phyloP scores from a whole-genome alignment of 2,329 filamentous ascomycete species.

The Bipolaris gigantea region DNA sequence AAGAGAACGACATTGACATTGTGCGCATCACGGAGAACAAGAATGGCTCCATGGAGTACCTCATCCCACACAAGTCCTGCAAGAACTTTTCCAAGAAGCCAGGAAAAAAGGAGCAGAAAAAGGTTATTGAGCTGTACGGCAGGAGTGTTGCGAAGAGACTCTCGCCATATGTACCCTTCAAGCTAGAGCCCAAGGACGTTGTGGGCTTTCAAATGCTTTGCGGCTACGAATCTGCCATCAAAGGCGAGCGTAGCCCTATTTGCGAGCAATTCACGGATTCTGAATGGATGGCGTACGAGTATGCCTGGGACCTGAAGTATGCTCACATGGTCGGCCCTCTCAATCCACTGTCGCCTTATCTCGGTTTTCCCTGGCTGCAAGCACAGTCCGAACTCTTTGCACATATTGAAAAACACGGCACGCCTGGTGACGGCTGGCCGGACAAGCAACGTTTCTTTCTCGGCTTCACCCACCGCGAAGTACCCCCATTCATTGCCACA shows the following conservation, averaged over 20 bases:
- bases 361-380: conserved; percentile 68
- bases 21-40: conserved; percentile 36
- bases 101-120: conserved; percentile 33
- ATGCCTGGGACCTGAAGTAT: conserved; percentile 63
- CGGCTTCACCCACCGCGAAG: conserved; percentile 68
- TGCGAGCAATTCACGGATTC: conserved; percentile 60
- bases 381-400: conserved; percentile 52
- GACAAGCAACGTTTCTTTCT: conserved; percentile 62
- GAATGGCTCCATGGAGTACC: conserved; percentile 33
- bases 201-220: conserved; percentile 67
- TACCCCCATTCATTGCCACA: conserved; percentile 67
- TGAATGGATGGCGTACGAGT: conserved; percentile 67
- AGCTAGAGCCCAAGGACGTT: conserved; percentile 63
- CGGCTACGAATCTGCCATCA: conserved; percentile 65
- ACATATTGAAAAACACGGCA: conserved; percentile 39
- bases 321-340: conserved; percentile 68
- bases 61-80: conserved; percentile 43
- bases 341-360: conserved; percentile 56
- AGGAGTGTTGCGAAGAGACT: conserved; percentile 30
- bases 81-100: conserved; percentile 39
- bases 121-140: conserved; percentile 36
- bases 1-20: conserved; percentile 36
- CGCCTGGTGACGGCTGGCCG: conserved; percentile 45
- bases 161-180: conserved; percentile 49
- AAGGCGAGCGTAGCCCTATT: conserved; percentile 60